Conservation (phyloP, 306 rosid species). For the Quercus aquifolioides region DNA sequence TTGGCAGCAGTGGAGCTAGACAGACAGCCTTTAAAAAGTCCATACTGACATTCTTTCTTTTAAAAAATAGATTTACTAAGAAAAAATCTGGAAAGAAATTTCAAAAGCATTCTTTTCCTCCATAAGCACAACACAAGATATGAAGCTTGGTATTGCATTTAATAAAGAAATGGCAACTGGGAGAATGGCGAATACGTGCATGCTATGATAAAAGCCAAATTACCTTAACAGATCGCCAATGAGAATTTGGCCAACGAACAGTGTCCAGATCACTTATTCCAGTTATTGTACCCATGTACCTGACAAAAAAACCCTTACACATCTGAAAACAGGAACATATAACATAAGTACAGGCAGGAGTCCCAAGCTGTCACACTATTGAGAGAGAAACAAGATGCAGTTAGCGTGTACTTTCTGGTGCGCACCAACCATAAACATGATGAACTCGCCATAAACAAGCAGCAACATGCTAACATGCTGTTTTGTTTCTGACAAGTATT, state of each 20-base stretch:
- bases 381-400: background rate
- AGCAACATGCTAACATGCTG: background rate
- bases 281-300: conserved; percentile 95
- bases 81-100: background rate
- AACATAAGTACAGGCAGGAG: conserved; percentile 7
- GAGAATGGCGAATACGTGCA: background rate
- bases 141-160: background rate
- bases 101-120: background rate
- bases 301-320: conserved; percentile 19
- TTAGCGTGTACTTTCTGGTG: background rate
- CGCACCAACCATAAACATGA: background rate
- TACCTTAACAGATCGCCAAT: conserved; percentile 93
- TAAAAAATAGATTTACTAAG: background rate
- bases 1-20: background rate
- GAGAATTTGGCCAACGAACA: conserved; percentile 83
- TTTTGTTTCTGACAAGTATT: background rate
- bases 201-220: background rate
- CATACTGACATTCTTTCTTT: background rate
- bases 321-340: background rate
- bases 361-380: background rate
- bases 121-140: background rate
- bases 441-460: background rate
- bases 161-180: conserved; percentile 4
- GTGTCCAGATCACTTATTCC: conserved; percentile 81
- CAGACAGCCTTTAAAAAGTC: background rate